These are phyloP conservation scores for Puccinellia tenuiflora DNA, from an alignment of 176 grass and related monocot species.

Conservation along the genomic window DNA sequence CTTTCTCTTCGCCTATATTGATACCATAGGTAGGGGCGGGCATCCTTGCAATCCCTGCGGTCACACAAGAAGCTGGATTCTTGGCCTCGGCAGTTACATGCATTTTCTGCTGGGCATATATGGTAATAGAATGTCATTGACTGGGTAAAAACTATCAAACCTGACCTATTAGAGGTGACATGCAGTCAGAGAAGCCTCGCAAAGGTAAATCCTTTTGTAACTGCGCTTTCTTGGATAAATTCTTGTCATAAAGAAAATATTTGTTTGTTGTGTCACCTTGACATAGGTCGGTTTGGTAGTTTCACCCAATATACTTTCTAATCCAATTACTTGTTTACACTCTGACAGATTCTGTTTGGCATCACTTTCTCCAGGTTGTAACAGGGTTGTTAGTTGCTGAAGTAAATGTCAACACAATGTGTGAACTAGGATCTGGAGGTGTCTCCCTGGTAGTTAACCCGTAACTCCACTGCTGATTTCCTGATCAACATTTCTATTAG, in stretches of 20 bases:
- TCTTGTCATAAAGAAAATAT: background rate
- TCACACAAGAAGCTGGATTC: slow-evolving; percentile 94
- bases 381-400: slow-evolving; percentile 87
- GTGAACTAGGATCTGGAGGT: slow-evolving; percentile 89
- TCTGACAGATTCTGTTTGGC: background rate
- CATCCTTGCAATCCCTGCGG: slow-evolving; percentile 91
- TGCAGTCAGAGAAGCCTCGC: slow-evolving; percentile 27
- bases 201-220: slow-evolving; percentile 36
- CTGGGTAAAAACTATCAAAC: slow-evolving; percentile 58
- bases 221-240: background rate
- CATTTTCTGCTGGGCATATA: slow-evolving; percentile 87
- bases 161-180: slow-evolving; percentile 44
- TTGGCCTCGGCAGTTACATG: slow-evolving; percentile 28
- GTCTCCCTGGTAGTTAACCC: slow-evolving; percentile 74
- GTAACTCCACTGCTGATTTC: background rate
- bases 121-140: slow-evolving; percentile 71
- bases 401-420: slow-evolving; percentile 99
- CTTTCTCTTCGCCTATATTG: background rate
- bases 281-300: slow-evolving; percentile 46
- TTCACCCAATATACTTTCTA: slow-evolving; percentile 17
- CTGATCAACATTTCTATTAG: background rate
- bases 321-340: background rate
- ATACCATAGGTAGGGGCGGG: slow-evolving; percentile 75
- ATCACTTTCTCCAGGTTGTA: slow-evolving; percentile 69
- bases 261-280: slow-evolving; percentile 42